Evolutionary conservation across 805 yeast species (phyloP), one percentile per base, ranked within the genome.

Genomic region (Lipomyces yamanashiensis): DNA sequence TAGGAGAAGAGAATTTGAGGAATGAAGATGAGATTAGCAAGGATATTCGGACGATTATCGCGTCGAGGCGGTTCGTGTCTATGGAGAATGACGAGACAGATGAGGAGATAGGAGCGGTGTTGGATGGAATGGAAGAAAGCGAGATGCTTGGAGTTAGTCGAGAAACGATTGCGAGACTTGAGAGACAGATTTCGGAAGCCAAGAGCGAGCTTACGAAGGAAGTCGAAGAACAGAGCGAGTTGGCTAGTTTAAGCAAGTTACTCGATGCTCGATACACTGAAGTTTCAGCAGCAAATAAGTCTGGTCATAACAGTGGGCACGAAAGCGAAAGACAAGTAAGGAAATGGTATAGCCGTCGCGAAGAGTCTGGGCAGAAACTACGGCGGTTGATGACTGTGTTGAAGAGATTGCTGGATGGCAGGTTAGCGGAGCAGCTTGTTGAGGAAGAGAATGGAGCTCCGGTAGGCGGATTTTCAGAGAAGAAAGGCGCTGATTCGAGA

Each of bases 401-500:
- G 47, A 51, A 50, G 54, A 15, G 19, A 37, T 50, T 62, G 51
- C 50, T 64, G 34, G 61, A 58, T 15, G 6, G 44, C n/a, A 47
- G 34, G 23, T 21, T 62, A 9, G 63, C 66, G 23, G 48, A 41
- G 21, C 40, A 43, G 41, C 49, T 62, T 15, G 63, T 47, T 10
- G 65, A 52, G 45, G 67, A 64, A 45, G 64, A 60, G 41, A 50
- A 43, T n/a, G 67, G 62, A 15, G 64, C 67, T 2, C 51, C 67
- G 33, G 55, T 57, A n/a, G 67, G 64, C 15, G 67, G 67, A 6
- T 64, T 65, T 45, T 49, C n/a, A 13, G 19, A 33, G 49, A 4
- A 19, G 40, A 2, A 23, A 37, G 60, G n/a, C 40, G 33, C 10
- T 19, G 33, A 5, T 5, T 28, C 28, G 28, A 39, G 49, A 15